These are phyloP conservation scores for Claviceps purpurea DNA, from an alignment of 2,329 filamentous ascomycete species.

Conservation along the genomic window DNA sequence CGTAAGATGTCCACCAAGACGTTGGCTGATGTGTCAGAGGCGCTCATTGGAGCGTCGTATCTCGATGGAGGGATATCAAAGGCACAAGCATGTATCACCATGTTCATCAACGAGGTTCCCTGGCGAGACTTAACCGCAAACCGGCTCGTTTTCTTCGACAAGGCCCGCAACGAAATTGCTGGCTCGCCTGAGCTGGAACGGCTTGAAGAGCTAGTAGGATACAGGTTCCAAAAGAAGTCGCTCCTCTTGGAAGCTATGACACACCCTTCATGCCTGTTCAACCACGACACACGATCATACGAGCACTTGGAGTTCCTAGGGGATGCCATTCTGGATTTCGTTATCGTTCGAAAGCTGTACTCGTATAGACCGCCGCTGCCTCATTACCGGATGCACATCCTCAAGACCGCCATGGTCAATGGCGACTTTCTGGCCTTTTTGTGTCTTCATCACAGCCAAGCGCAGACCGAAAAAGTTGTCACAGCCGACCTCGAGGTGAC, in stretches of 20 bases:
- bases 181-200: conserved; percentile 29
- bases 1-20: conserved; percentile 56
- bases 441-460: conserved; percentile 37
- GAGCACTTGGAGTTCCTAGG: conserved; percentile 82
- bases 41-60: conserved; percentile 66
- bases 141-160: conserved; percentile 29
- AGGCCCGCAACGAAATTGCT: conserved; percentile 20
- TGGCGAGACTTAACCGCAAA: conserved; percentile 36
- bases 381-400: conserved; percentile 54
- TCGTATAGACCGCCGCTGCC: conserved; percentile 25
- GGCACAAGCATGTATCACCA: conserved; percentile 48
- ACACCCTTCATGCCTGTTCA: conserved; percentile 49
- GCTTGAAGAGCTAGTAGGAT: conserved; percentile 55
- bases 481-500: conserved; percentile 9
- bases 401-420: conserved; percentile 68
- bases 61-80: conserved; percentile 52
- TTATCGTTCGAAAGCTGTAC: conserved; percentile 55
- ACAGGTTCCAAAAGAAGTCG: conserved; percentile 53
- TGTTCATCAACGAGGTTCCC: conserved; percentile 48
- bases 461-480: conserved; percentile 11
- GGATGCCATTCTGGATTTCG: conserved; percentile 69
- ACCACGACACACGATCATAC: conserved; percentile 26
- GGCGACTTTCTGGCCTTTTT: conserved; percentile 67
- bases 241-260: conserved; percentile 71
- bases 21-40: conserved; percentile 77